Conservation (phyloP, 2,329 filamentous ascomycete genomes). For the Colletotrichum sp. region DNA sequence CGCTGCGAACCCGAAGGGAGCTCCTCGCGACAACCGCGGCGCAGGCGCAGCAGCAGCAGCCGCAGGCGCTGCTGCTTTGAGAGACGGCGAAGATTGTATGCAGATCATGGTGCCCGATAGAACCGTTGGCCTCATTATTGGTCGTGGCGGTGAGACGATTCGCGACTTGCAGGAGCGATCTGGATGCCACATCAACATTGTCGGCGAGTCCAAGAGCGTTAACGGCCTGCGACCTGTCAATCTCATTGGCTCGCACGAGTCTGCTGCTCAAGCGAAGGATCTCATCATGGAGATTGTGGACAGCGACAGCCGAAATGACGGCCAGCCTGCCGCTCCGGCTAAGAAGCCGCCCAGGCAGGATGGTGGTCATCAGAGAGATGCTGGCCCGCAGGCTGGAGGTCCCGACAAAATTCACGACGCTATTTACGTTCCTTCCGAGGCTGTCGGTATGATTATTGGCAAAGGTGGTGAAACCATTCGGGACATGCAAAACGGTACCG, state of each 20-base stretch:
- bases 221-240: constrained; percentile 91
- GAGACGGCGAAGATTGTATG: constrained; percentile 83
- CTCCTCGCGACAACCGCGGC: constrained; percentile 35
- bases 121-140: constrained; percentile 91
- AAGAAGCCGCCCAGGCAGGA: constrained; percentile 36
- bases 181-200: constrained; percentile 95
- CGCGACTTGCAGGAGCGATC: constrained; percentile 89
- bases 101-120: constrained; percentile 96
- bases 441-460: constrained; percentile 95
- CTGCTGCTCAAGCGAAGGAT: constrained; percentile 80
- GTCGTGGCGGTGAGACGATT: constrained; percentile 92
- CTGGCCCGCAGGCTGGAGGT: constrained; percentile 31
- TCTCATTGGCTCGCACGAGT: constrained; percentile 78
- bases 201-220: constrained; percentile 90
- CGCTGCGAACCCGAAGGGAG: constrained; percentile 42
- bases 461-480: constrained; percentile 95
- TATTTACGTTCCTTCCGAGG: constrained; percentile 86
- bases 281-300: constrained; percentile 94
- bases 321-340: constrained; percentile 30
- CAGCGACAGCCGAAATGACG: constrained; percentile 75
- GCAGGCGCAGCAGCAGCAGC: constrained; percentile 36
- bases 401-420: constrained; percentile 80
- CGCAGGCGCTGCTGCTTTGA: constrained; percentile 51
- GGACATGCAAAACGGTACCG: constrained; percentile 86
- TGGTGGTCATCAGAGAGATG: constrained; percentile 35